Conservation (phyloP, 1,284 basidiomycete genomes). For the Thelephora terrestris region DNA sequence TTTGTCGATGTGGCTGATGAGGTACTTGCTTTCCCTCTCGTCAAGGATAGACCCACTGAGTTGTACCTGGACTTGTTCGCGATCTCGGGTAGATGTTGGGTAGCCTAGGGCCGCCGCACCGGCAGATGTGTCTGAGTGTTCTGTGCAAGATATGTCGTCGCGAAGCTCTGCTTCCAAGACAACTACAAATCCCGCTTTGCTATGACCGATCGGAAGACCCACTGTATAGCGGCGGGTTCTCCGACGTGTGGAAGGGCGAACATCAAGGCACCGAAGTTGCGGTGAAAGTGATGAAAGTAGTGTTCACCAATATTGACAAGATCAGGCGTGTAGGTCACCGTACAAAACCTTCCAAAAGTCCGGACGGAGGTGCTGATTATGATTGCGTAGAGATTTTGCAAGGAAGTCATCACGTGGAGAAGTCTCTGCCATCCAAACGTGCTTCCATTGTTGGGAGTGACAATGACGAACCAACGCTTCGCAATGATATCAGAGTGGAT, state of each 20-base stretch:
- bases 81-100: background rate
- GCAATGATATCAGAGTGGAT: too few species aligned
- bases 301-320: background rate
- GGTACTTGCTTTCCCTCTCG: background rate
- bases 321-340: background rate
- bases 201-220: background rate
- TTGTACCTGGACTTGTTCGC: background rate
- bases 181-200: background rate
- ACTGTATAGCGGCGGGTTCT: background rate
- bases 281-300: background rate
- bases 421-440: background rate
- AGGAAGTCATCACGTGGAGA: conserved; percentile 1
- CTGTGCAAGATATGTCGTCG: background rate
- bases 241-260: background rate
- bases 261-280: background rate
- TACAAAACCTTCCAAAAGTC: background rate
- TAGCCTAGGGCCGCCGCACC: background rate
- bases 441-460: background rate
- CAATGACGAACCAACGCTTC: too few species aligned
- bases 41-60: background rate
- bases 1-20: background rate
- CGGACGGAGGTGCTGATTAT: too few species aligned
- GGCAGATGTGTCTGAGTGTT: background rate
- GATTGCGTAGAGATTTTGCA: too few species aligned
- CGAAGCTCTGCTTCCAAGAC: background rate